Base-by-base conservation (phyloP, 2,329 filamentous ascomycete genomes). In the Phaeosphaeriaceae sp. region DNA sequence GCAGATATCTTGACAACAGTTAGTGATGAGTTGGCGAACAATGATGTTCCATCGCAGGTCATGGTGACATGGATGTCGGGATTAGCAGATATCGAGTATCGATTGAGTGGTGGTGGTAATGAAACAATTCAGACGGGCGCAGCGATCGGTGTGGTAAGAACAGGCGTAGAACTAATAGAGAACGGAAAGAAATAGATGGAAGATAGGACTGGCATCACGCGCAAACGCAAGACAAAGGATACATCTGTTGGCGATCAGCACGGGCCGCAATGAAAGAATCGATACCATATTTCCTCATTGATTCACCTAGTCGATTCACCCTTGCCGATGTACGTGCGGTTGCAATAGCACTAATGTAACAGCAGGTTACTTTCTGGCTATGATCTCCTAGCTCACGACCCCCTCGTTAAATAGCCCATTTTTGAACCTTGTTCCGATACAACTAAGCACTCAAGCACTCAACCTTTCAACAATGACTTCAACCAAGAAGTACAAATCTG, bases 91-190 rank as follows among this genome's bases (percentile, higher is more conserved):
- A 89, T 99, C 43, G 94, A 99, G 77, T 95, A 95, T 75, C 81
- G 94, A 54, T 79, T 99, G 5, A 89, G 92, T 28, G 89, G 91
- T 35, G 94, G 94, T 17, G 92, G 89, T 1, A 92, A 86, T 50
- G 94, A 99, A 76, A 78, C 80, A 5, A 84, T 99, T 50, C 94
- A 99, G 78, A 97, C 94, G 0, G 93, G 94, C 6, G 94, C 92
- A 0, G 81, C 97, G 37, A 90, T 97, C 9, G 94, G 93, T 1
- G 90, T 96, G 4, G 84, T 99, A 34, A 82, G 94, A 53, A 88
- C 84, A 47, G 94, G 94, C 0, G 92, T 90, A 23, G 93, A 96
- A 71, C 76, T 97, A 52, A 41, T 70, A 29, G 67, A 56, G 34
- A 68, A 67, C 7, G 68, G 67, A 17, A 70, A 67, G 50, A 55